These are phyloP conservation scores for Aspergillus diversus DNA, from an alignment of 495 filamentous ascomycete species.

Conservation along the genomic window DNA sequence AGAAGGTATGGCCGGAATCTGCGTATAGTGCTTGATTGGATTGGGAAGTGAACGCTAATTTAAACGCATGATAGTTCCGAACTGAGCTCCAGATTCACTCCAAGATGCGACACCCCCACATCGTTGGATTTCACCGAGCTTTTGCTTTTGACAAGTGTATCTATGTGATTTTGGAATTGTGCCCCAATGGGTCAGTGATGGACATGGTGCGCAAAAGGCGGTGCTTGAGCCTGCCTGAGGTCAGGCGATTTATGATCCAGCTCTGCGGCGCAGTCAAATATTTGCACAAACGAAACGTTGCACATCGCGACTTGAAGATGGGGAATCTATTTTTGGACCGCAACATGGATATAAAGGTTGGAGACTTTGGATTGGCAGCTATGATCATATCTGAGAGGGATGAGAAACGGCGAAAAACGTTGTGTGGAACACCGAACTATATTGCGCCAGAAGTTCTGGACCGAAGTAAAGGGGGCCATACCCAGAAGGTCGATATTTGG, in stretches of 20 bases:
- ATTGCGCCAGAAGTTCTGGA: constrained; percentile 95
- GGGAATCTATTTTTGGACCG: constrained; percentile 96
- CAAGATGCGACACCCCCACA: constrained; percentile 91
- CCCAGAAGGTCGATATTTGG: constrained; percentile 95
- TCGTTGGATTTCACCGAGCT: constrained; percentile 92
- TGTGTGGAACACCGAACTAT: constrained; percentile 98
- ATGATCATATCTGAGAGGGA: constrained; percentile 85
- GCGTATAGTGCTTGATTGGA: background rate
- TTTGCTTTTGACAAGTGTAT: constrained; percentile 88
- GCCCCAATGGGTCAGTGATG: constrained; percentile 96
- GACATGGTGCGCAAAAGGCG: constrained; percentile 93
- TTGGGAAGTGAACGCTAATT: constrained; percentile 31
- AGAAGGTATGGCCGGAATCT: constrained; percentile 67
- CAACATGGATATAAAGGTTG: constrained; percentile 97
- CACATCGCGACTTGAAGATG: constrained; percentile 96
- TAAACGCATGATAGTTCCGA: constrained; percentile 68
- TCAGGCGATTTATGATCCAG: constrained; percentile 89
- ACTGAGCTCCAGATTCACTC: constrained; percentile 98
- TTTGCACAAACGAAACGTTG: constrained; percentile 90
- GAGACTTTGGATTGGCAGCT: constrained; percentile 97
- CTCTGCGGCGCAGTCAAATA: constrained; percentile 96
- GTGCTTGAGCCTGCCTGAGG: constrained; percentile 86
- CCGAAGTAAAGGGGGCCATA: constrained; percentile 76
- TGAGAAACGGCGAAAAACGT: constrained; percentile 79
- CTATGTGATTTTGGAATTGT: constrained; percentile 92